Evolutionary conservation across 2,329 filamentous ascomycete species (phyloP), one percentile per base, ranked within the genome.

Genomic region (Aspergillus vadensis): DNA sequence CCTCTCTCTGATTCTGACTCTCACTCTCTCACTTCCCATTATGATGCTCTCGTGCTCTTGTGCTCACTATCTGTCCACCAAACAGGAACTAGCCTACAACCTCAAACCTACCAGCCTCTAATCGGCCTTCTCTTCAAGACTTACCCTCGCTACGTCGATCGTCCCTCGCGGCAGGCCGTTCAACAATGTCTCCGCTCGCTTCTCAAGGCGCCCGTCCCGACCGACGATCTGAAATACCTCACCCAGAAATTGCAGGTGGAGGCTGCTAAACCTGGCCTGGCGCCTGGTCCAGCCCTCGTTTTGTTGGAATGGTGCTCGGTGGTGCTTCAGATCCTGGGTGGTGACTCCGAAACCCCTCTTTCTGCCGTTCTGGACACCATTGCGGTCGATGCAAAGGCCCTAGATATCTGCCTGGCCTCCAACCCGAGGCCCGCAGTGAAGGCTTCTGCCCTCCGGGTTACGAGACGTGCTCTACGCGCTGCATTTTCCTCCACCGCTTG

Each of bases 281-380:
- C 94, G 32, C 80, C 90, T 15, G 86, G 85, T 47, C 96, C 88
- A 76, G 91, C 92, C 5, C 96, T 97, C 73, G 91, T 96, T 52
- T 81, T 99, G 67, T 84, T 95, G 14, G 91, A 97, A 76, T 99
- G 94, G 94, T 92, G 88, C 75, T 90, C 89, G 60, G 76, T 94
- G 60, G 79, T 97, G 54, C 85, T 97, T 67, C 88, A 93, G 70
- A 83, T 89, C 60, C 81, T 92, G 25, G 85, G 85, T 32, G 83
- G 83, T 51, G 85, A 78, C 85, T 47, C 92, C 88, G 88, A 84
- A 86, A 54, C 81, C 81, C 69, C 87, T 88, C 74, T 76, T 85
- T 86, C 56, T 71, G 82, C 65, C 60, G 73, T 78, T 43, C 70
- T 83, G 63, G 87, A 91, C 36, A 78, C 95, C 44, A 78, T 96